Conservation (phyloP, 345 rosid genomes). For the Citrus glauca region DNA sequence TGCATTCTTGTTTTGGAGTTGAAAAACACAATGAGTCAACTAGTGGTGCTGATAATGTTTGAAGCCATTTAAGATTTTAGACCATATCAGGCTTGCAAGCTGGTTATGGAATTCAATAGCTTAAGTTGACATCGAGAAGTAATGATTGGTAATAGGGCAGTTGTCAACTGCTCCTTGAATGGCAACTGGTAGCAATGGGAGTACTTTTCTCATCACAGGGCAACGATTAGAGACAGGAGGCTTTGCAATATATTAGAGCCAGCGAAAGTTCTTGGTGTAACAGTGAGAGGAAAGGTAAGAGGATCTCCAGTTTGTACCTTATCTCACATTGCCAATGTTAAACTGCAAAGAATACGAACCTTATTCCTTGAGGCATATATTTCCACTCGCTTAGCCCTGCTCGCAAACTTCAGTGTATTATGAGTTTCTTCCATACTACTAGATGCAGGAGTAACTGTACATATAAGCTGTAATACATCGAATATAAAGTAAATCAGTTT, state of each 20-base stretch:
- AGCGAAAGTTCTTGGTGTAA: neutral
- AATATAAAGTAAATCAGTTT: slow-evolving; percentile 8
- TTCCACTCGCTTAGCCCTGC: slow-evolving; percentile 96
- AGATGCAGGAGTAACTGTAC: slow-evolving; percentile 98
- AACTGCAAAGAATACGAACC: slow-evolving; percentile 40
- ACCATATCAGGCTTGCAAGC: too few relatives aligned
- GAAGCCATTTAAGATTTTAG: neutral
- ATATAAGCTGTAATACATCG: slow-evolving; percentile 69
- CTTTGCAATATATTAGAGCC: neutral
- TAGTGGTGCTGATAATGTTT: neutral
- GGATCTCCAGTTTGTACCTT: neutral
- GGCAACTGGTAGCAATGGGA: neutral
- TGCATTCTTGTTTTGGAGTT: neutral
- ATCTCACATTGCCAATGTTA: slow-evolving; percentile 1
- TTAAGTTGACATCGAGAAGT: neutral
- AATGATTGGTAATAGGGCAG: neutral
- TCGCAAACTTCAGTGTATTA: slow-evolving; percentile 97
- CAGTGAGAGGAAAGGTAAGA: neutral
- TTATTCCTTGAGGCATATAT: slow-evolving; percentile 94
- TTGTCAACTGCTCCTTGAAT: neutral
- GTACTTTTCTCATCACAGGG: neutral
- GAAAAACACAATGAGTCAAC: neutral
- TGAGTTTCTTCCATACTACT: slow-evolving; percentile 98
- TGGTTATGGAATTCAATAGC: neutral
- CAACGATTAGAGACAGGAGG: neutral